phyloP scores from a whole-genome alignment of 2,329 filamentous ascomycete genomes.

The Penicillium verrucosum region DNA sequence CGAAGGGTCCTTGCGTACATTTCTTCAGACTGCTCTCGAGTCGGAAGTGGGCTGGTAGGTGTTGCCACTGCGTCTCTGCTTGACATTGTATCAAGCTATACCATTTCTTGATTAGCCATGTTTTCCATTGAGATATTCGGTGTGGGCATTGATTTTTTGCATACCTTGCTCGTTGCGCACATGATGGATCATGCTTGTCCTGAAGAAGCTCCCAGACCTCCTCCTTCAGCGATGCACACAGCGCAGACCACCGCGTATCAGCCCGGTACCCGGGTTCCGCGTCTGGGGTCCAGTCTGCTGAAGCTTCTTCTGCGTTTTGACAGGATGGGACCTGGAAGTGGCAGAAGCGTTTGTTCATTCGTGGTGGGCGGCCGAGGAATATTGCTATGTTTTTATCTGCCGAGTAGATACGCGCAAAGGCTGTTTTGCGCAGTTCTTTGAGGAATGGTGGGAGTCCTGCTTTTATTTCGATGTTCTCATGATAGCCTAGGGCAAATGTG shows the following conservation, averaged over 20 bases:
- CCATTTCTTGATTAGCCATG: slow-evolving; percentile 12
- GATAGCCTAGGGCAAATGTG: slow-evolving; percentile 47
- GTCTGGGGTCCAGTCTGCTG: slow-evolving; percentile 15
- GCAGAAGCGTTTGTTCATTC: slow-evolving; percentile 43
- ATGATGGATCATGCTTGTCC: slow-evolving; percentile 22
- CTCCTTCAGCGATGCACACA: slow-evolving; percentile 28
- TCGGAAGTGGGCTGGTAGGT: slow-evolving; percentile 23
- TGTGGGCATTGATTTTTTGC: not conserved
- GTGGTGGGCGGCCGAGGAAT: slow-evolving; percentile 48
- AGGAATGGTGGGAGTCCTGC: slow-evolving; percentile 36
- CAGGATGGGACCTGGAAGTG: slow-evolving; percentile 33
- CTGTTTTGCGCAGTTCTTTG: slow-evolving; percentile 37
- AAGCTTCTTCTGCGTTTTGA: not conserved
- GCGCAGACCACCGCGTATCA: slow-evolving; percentile 28
- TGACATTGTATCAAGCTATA: slow-evolving; percentile 20
- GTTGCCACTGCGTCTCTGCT: slow-evolving; percentile 22
- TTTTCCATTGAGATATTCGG: not conserved
- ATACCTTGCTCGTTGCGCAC: slow-evolving; percentile 18
- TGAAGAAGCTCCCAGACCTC: slow-evolving; percentile 28
- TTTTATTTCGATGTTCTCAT: slow-evolving; percentile 39
- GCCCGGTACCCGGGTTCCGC: slow-evolving; percentile 23
- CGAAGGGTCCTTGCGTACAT: slow-evolving; percentile 19
- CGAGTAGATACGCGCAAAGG: slow-evolving; percentile 44
- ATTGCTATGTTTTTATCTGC: slow-evolving; percentile 49
- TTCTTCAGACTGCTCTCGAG: slow-evolving; percentile 23